Evolutionary conservation across 768 basidiomycete species (phyloP), one percentile per base, ranked within the genome.

Genomic region (Boletus rubropictus): DNA sequence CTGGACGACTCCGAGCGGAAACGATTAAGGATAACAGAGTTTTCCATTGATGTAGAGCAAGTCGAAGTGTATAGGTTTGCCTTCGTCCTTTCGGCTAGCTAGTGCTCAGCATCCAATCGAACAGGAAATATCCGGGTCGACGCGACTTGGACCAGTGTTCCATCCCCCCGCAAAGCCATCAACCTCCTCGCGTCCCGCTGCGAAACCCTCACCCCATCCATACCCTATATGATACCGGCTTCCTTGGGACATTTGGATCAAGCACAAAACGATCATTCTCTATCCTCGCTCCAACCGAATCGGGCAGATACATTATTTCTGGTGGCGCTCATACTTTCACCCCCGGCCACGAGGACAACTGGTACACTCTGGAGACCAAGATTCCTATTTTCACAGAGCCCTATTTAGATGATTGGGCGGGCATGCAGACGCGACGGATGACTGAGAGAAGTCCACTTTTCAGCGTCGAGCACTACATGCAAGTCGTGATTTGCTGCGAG

Each of bases 181-280:
- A 92, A 52, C 88, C 88, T 20, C 89, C 88, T 6, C 66, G 72
- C 37, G 50, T 70, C 28, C 78, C 82, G 2, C 71, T 92, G 20
- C 75, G 71, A 12, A 62, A 72, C 32, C 69, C 79, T 1, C 81
- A 87, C 51, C 69, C 78, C 5, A 51, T 76, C 12, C 62, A 62
- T n/a, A 50, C 65, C 1, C 61, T 87, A 24, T 75, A 75, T 48
- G 67, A 74, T 25, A 63, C 73, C 52, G 75, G 73, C 24, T 60
- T 80, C 33, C 65, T 68, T 42, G 50, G 61, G 17, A 48, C 57
- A 24, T 49, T 59, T 8, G 42, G 24, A 57, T 33, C 62, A 46
- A 50, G 56, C 49, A 20, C 68, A 71, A 46, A 62, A 35, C 62
- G 64, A 40, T 44, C 69, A 1, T 76, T 78, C 53, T 70, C 72